Evolutionary conservation across 768 basidiomycete genomes (phyloP).

Genomic region (Hygrocybe coccinea): DNA sequence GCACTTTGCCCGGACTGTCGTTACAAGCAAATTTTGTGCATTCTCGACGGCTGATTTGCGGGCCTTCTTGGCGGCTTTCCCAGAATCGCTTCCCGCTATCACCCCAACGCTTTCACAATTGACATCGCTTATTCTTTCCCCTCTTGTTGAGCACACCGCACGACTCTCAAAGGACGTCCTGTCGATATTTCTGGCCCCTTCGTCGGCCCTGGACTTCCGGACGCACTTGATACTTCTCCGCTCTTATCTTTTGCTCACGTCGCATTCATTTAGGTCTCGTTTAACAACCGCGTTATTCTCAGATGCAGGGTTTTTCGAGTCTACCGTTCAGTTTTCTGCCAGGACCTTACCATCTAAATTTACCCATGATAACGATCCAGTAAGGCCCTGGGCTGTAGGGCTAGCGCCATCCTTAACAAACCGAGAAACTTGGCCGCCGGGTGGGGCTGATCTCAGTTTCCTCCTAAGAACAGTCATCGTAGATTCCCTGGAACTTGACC

Average conservation of each 20-base stretch:
- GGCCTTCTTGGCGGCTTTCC: slow-evolving; percentile 55
- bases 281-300: slow-evolving; percentile 73
- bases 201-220: slow-evolving; percentile 61
- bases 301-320: slow-evolving; percentile 53
- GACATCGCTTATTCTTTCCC: slow-evolving; percentile 55
- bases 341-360: not conserved
- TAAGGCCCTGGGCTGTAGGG: slow-evolving; percentile 57
- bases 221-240: slow-evolving; percentile 65
- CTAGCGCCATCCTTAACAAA: slow-evolving; percentile 69
- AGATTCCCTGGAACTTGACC: slow-evolving; percentile 55
- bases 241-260: slow-evolving; percentile 70
- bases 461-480: slow-evolving; percentile 80
- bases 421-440: slow-evolving; percentile 80
- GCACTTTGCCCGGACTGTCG: slow-evolving; percentile 15
- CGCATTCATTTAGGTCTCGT: slow-evolving; percentile 66
- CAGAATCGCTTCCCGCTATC: slow-evolving; percentile 52
- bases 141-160: slow-evolving; percentile 57
- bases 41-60: slow-evolving; percentile 32
- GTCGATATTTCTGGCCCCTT: slow-evolving; percentile 56
- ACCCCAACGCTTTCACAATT: slow-evolving; percentile 62
- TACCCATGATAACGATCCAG: slow-evolving; percentile 19
- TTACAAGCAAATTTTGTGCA: slow-evolving; percentile 24
- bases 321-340: slow-evolving; percentile 13
- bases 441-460: slow-evolving; percentile 79
- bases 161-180: slow-evolving; percentile 65